These are phyloP conservation scores for Neofusicoccum kwambonambiense DNA, from an alignment of 2,329 filamentous ascomycete species.

Conservation along the genomic window DNA sequence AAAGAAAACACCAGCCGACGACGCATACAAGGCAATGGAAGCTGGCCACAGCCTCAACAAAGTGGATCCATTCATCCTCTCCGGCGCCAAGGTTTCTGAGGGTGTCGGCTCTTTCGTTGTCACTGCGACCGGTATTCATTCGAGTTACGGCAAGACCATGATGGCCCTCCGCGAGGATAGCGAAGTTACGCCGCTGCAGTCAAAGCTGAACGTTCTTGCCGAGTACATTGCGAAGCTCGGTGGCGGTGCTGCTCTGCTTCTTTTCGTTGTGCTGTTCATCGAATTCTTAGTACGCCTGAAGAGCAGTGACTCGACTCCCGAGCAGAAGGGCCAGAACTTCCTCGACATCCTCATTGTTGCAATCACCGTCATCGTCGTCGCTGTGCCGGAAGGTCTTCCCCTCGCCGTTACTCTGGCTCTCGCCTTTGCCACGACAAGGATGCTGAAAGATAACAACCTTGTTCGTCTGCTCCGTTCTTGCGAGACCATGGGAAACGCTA, in stretches of 20 bases:
- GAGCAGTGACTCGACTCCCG: conserved; percentile 52
- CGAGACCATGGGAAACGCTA: conserved; percentile 71
- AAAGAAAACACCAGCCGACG: conserved; percentile 64
- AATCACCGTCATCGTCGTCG: conserved; percentile 68
- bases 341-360: conserved; percentile 63
- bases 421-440: conserved; percentile 65
- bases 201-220: conserved; percentile 72
- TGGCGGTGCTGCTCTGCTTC: conserved; percentile 71
- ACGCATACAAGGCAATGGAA: conserved; percentile 65
- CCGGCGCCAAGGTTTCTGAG: conserved; percentile 75
- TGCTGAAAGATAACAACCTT: conserved; percentile 69
- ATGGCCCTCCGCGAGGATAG: conserved; percentile 75
- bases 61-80: conserved; percentile 82
- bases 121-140: conserved; percentile 71
- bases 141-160: conserved; percentile 73
- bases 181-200: conserved; percentile 75
- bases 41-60: conserved; percentile 63
- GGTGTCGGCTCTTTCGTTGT: conserved; percentile 75
- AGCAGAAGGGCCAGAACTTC: conserved; percentile 71
- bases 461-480: conserved; percentile 67
- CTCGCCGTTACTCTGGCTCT: conserved; percentile 67
- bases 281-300: conserved; percentile 73
- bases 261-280: conserved; percentile 85
- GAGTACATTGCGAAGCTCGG: conserved; percentile 78
- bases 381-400: conserved; percentile 65